Evolutionary conservation across 2,329 filamentous ascomycete genomes (phyloP).

Genomic region (Lecanicillium sp.): DNA sequence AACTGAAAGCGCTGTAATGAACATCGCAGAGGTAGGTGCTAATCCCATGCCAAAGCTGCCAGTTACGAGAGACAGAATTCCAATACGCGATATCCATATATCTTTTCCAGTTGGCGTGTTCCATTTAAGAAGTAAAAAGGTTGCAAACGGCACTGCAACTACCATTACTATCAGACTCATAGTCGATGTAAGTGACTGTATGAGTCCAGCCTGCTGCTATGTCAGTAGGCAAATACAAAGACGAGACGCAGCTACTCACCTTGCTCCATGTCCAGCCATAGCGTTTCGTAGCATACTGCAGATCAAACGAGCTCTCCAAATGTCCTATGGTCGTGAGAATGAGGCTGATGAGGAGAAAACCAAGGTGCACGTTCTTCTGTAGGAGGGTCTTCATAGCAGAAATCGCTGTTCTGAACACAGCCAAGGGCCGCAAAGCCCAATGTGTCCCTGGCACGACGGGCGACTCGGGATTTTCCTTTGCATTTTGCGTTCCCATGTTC

Average conservation of each 20-base stretch:
- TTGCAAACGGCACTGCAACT: background rate
- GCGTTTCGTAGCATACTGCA: background rate
- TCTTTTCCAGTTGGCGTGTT: background rate
- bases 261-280: background rate
- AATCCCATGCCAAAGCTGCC: background rate
- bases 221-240: background rate
- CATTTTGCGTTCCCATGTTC: background rate
- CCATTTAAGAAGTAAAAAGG: background rate
- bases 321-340: background rate
- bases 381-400: background rate
- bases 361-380: background rate
- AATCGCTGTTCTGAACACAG: background rate
- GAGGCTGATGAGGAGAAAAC: background rate
- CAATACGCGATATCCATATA: background rate
- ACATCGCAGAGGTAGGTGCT: background rate
- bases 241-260: background rate
- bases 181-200: background rate
- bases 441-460: no score
- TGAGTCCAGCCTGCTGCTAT: background rate
- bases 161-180: background rate
- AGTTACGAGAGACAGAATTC: background rate
- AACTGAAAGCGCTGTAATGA: background rate
- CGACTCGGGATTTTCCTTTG: no score
- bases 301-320: background rate
- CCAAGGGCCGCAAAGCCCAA: no score